Evolutionary conservation across 805 yeast species (phyloP).

Genomic region (Clavispora asparagi): DNA sequence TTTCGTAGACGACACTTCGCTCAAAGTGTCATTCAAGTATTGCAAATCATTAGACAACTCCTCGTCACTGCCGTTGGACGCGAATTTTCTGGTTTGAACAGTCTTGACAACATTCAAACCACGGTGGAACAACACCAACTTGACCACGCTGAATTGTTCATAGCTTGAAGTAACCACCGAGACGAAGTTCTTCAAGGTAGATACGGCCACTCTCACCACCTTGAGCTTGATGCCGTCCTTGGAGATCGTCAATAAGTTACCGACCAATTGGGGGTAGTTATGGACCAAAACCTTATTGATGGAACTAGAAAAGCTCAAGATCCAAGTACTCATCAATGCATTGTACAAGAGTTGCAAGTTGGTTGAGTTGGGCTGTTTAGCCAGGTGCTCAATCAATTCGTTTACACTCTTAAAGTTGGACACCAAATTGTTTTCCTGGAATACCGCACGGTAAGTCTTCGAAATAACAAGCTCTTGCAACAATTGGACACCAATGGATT

Average conservation of each 20-base stretch:
- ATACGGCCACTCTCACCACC: slow-evolving; percentile 77
- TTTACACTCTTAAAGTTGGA: slow-evolving; percentile 30
- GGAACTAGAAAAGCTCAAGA: slow-evolving; percentile 65
- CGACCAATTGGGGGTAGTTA: slow-evolving; percentile 52
- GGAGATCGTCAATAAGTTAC: slow-evolving; percentile 50
- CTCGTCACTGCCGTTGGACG: slow-evolving; percentile 61
- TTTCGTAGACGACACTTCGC: slow-evolving; percentile 60
- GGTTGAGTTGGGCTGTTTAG: slow-evolving; percentile 32
- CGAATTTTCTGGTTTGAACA: slow-evolving; percentile 83
- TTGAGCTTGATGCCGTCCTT: slow-evolving; percentile 89
- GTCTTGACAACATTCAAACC: slow-evolving; percentile 65
- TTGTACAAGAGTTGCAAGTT: slow-evolving; percentile 83
- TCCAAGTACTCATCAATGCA: slow-evolving; percentile 75
- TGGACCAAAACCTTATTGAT: slow-evolving; percentile 45
- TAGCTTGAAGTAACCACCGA: slow-evolving; percentile 22
- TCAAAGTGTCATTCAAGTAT: slow-evolving; percentile 52
- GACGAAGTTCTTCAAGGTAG: slow-evolving; percentile 62
- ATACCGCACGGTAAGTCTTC: slow-evolving; percentile 48
- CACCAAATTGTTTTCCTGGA: slow-evolving; percentile 33
- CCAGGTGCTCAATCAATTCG: slow-evolving; percentile 23
- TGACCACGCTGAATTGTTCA: slow-evolving; percentile 46
- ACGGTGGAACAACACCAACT: slow-evolving; percentile 68
- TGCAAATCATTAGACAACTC: slow-evolving; percentile 75
- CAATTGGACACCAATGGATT: slow-evolving; percentile 58
- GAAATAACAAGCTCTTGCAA: slow-evolving; percentile 55